Percentiles rank a stretch among this genome's conserved stretches.
Conservation (phyloP, 805 yeast genomes). For the Ogataea methanolica region DNA sequence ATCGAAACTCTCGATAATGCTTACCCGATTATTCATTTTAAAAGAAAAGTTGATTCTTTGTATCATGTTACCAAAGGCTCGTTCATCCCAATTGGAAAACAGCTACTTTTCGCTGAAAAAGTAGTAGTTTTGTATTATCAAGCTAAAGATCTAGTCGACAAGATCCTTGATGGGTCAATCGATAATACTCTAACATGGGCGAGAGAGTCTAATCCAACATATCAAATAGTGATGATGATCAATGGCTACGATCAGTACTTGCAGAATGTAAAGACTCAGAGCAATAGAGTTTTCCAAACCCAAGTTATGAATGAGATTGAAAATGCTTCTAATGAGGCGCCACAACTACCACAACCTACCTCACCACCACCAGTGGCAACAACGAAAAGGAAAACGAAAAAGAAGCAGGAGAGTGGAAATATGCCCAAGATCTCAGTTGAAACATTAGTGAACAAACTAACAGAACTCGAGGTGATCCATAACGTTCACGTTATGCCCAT, state of each 20-base stretch:
- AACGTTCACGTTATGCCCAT: slow-evolving; percentile 49
- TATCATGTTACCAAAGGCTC: slow-evolving; percentile 46
- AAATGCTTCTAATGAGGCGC: background rate
- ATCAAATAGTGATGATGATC: slow-evolving; percentile 39
- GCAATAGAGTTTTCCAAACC: slow-evolving; percentile 41
- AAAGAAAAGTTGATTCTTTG: slow-evolving; percentile 41
- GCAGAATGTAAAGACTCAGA: slow-evolving; percentile 38
- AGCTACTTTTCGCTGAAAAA: slow-evolving; percentile 39
- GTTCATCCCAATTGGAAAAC: slow-evolving; percentile 46
- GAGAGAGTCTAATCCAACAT: slow-evolving; percentile 19
- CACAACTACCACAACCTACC: slow-evolving; percentile 1
- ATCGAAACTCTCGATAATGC: slow-evolving; percentile 21
- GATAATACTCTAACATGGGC: slow-evolving; percentile 20
- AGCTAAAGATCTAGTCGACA: slow-evolving; percentile 40
- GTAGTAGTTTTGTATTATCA: slow-evolving; percentile 40
- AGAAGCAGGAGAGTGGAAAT: slow-evolving; percentile 3
- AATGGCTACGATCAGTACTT: slow-evolving; percentile 46
- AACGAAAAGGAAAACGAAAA: slow-evolving; percentile 6
- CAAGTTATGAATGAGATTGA: slow-evolving; percentile 19
- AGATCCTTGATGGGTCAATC: slow-evolving; percentile 26
- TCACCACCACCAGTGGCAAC: background rate
- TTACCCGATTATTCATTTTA: slow-evolving; percentile 48
- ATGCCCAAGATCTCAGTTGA: slow-evolving; percentile 11
- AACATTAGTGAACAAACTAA: slow-evolving; percentile 37
- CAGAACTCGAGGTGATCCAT: slow-evolving; percentile 41